These are phyloP conservation scores for Erodium chrysanthum DNA, from an alignment of 441 rosid species.

Conservation along the genomic window DNA sequence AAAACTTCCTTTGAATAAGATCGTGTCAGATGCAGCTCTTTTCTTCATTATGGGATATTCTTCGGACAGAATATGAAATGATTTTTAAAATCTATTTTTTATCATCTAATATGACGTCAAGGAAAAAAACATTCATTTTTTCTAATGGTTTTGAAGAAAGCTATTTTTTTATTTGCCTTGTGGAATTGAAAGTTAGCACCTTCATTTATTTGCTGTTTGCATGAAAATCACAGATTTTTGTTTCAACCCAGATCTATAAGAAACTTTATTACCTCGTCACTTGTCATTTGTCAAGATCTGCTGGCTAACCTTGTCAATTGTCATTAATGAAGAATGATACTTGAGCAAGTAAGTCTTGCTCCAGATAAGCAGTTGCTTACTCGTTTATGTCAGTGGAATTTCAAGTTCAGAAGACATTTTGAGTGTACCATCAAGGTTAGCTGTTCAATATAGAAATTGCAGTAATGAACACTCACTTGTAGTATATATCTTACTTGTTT, in stretches of 20 bases:
- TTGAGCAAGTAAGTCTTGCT: conserved; percentile 2
- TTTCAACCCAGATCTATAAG: background rate
- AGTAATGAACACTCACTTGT: background rate
- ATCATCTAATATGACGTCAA: background rate
- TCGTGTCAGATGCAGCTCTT: background rate
- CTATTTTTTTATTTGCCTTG: background rate
- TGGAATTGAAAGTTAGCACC: background rate
- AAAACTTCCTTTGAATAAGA: background rate
- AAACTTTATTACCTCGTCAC: background rate
- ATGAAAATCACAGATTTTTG: background rate
- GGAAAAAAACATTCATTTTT: conserved; percentile 1
- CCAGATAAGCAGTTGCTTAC: background rate
- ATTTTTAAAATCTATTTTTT: background rate
- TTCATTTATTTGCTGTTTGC: background rate
- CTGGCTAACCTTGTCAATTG: background rate
- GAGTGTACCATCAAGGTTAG: conserved; percentile 2
- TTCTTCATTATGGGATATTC: background rate
- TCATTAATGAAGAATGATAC: background rate
- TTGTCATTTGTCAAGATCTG: conserved; percentile 2
- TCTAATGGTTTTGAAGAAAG: background rate
- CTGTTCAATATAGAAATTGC: background rate
- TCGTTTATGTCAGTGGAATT: background rate
- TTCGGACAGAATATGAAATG: background rate
- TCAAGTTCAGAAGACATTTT: conserved; percentile 4
- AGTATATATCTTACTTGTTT: background rate